Percentiles rank a stretch among this genome's conserved stretches.
Conservation (phyloP, 2,329 filamentous ascomycete genomes). For the Colletotrichum chrysophilum region DNA sequence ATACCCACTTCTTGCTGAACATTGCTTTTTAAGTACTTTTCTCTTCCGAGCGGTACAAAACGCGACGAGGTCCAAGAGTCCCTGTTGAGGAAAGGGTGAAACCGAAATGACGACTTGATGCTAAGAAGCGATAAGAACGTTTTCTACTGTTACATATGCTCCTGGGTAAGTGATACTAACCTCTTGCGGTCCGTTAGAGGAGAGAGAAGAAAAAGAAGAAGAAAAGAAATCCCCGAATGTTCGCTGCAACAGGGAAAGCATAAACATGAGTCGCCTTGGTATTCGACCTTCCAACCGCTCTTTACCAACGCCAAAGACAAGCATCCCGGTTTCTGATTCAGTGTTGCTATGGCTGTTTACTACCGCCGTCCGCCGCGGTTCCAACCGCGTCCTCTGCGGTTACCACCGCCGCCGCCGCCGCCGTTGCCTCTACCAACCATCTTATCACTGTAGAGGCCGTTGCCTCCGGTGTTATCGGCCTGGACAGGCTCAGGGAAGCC, state of each 20-base stretch:
- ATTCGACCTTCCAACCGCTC: background rate
- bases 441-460: conserved; percentile 58
- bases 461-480: conserved; percentile 30
- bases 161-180: background rate
- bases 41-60: background rate
- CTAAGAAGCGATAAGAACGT: background rate
- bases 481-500: conserved; percentile 59
- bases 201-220: background rate
- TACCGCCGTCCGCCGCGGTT: conserved; percentile 7
- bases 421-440: conserved; percentile 31
- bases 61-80: background rate
- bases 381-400: conserved; percentile 26
- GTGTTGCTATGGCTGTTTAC: background rate
- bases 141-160: background rate
- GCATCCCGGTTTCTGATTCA: background rate
- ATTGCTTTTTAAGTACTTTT: background rate
- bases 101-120: background rate
- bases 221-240: background rate
- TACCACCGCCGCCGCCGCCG: background rate
- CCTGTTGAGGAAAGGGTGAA: background rate
- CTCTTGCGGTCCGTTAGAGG: background rate
- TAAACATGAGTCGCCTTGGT: background rate
- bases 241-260: background rate
- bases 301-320: conserved; percentile 7
- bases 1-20: background rate